Evolutionary conservation across 2,329 filamentous ascomycete genomes (phyloP), one percentile per base, ranked within the genome.

Genomic region (Ploettnerulaceae sp.): DNA sequence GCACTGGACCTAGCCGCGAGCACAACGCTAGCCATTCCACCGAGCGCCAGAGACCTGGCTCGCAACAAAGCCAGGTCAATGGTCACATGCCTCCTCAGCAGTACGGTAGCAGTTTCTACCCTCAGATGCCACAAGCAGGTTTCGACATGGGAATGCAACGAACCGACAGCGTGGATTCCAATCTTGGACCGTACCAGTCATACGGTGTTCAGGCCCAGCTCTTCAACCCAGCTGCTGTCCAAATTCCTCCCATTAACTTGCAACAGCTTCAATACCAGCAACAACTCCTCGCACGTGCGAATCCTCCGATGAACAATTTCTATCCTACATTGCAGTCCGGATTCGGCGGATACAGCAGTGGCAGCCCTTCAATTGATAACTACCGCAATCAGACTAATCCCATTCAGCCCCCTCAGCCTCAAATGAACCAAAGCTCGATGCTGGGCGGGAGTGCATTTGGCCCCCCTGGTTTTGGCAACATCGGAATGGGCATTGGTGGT

Each of bases 181-280:
- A 67, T 31, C 66, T 77, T 54, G 63, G 72, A 4, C 62, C 72
- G 5, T 81, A 76, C 63, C 70, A 71, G 5, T 61, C 69, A 17
- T 81, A 72, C 51, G 69, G 71, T 42, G 67, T 71, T 15, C 75
- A 75, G 58, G 69, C 67, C 35, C 67, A 72, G 34, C 73, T 81
- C 68, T 82, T 73, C 63, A 71, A 69, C 46, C 63, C 67, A 5
- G 60, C 67, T 21, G 70, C 67, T 54, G 67, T 69, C 21, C 67
- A 72, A 29, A 70, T 79, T 52, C 61, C 66, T 21, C 69, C 74
- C 34, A 71, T 72, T 53, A 71, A 68, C 55, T 62, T 80, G 49
- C 73, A 77, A 59, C 76, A 61, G 32, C 61, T 81, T 55, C 76
- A 79, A 52, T 81, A 77, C 58, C 77, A 80, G 61, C 78, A 80